phyloP scores from a whole-genome alignment of 257 asterid genomes.

The Solanum rostratum region DNA sequence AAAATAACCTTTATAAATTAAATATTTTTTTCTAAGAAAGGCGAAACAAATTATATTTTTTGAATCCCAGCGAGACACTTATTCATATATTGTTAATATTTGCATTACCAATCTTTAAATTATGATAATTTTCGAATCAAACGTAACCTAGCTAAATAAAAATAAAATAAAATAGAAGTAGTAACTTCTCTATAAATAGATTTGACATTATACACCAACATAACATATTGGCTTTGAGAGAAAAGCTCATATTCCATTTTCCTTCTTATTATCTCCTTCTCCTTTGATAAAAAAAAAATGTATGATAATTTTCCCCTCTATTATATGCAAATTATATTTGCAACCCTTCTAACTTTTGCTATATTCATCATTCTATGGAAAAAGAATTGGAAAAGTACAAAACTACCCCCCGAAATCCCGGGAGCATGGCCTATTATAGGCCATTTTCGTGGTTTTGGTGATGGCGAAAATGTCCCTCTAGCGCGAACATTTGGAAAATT shows the following conservation, averaged over 20 bases:
- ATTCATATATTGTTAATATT: not conserved
- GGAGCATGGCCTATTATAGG: conserved; percentile 55
- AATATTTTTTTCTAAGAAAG: not conserved
- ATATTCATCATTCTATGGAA: not conserved
- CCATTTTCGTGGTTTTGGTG: conserved; percentile 33
- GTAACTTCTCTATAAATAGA: not conserved
- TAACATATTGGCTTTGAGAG: not conserved
- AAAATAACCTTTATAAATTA: not conserved
- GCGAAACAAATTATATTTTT: not conserved
- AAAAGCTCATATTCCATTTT: not conserved
- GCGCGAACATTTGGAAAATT: conserved; percentile 17
- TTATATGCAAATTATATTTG: not conserved
- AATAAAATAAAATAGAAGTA: not conserved
- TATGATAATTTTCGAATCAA: not conserved
- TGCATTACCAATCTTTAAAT: not conserved
- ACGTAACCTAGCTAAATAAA: not conserved
- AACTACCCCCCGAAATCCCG: conserved; percentile 24
- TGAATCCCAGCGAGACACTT: not conserved
- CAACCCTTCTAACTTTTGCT: not conserved
- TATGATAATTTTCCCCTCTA: not conserved
- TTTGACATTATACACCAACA: not conserved
- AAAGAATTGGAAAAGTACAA: not conserved
- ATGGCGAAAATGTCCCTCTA: not conserved
- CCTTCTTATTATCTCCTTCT: not conserved
- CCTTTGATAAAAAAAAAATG: not conserved